Evolutionary conservation across 2,329 filamentous ascomycete species (phyloP).

Genomic region (Tetracladium maxilliforme): DNA sequence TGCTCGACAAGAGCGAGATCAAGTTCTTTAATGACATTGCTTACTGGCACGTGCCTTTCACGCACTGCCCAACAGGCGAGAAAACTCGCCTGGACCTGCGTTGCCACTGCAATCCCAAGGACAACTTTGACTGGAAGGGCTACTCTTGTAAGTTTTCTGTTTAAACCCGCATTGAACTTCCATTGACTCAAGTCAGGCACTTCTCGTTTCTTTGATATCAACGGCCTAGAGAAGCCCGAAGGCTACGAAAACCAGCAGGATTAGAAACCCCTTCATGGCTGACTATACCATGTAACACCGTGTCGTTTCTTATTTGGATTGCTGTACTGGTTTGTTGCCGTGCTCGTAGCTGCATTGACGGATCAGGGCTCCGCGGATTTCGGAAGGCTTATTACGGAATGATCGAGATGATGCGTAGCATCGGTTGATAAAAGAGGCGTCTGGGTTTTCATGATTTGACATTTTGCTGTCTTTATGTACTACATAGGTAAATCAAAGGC

Average conservation of each 20-base stretch:
- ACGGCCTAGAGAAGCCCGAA: constrained; percentile 65
- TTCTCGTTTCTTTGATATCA: constrained; percentile 71
- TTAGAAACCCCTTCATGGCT: too few species aligned
- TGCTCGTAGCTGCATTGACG: too few species aligned
- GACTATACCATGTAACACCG: too few species aligned
- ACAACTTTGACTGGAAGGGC: constrained; percentile 99
- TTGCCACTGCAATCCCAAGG: constrained; percentile 87
- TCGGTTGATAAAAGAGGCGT: too few species aligned
- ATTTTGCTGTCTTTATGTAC: too few species aligned
- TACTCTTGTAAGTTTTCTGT: constrained; percentile 67
- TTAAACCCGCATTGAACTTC: not conserved
- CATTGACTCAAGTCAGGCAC: constrained; percentile 46
- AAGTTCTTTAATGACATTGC: constrained; percentile 99
- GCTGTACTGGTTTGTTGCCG: too few species aligned
- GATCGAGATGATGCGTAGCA: too few species aligned
- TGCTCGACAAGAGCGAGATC: constrained; percentile 84
- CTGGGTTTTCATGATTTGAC: too few species aligned
- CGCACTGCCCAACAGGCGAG: constrained; percentile 89
- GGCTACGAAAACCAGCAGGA: constrained; percentile 65
- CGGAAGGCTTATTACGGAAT: too few species aligned
- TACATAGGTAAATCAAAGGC: too few species aligned
- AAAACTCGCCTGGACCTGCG: constrained; percentile 70
- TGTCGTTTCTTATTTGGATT: too few species aligned
- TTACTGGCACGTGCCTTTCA: constrained; percentile 96
- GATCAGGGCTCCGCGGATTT: too few species aligned